phyloP scores from a whole-genome alignment of 371 early-diverging fungal genomes.

The Rhizopus stolonifer region DNA sequence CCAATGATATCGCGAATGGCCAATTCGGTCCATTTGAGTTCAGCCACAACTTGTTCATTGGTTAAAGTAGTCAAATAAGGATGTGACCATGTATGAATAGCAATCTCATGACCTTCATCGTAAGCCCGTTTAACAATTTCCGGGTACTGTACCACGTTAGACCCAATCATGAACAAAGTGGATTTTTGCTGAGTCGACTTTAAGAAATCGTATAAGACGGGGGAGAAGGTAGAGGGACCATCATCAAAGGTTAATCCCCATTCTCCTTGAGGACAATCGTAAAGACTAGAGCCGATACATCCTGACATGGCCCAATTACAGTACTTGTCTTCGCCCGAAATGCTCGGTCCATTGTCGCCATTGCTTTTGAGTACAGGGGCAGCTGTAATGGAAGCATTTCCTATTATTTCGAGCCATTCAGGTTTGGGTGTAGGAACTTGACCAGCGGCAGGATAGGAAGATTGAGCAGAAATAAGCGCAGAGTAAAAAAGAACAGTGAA shows the following conservation, averaged over 20 bases:
- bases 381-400: conserved; percentile 32
- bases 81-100: conserved; percentile 63
- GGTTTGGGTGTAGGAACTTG: conserved; percentile 43
- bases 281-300: conserved; percentile 49
- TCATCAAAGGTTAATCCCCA: conserved; percentile 55
- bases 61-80: conserved; percentile 58
- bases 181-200: conserved; percentile 37
- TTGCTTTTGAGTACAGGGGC: conserved; percentile 41
- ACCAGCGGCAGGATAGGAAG: conserved; percentile 32
- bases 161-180: conserved; percentile 60
- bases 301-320: conserved; percentile 61
- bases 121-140: conserved; percentile 38
- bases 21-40: conserved; percentile 62
- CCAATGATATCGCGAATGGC: conserved; percentile 63
- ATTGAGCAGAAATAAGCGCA: too few species aligned
- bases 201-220: conserved; percentile 40
- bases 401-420: conserved; percentile 49
- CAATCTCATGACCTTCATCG: conserved; percentile 51
- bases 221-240: conserved; percentile 38
- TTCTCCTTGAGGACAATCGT: conserved; percentile 50
- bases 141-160: conserved; percentile 50
- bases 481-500: too few species aligned
- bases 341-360: conserved; percentile 20
- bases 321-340: conserved; percentile 33
- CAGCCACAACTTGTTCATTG: conserved; percentile 63